phyloP scores from a whole-genome alignment of 768 basidiomycete species.

The Fistulinella prunicolor region DNA sequence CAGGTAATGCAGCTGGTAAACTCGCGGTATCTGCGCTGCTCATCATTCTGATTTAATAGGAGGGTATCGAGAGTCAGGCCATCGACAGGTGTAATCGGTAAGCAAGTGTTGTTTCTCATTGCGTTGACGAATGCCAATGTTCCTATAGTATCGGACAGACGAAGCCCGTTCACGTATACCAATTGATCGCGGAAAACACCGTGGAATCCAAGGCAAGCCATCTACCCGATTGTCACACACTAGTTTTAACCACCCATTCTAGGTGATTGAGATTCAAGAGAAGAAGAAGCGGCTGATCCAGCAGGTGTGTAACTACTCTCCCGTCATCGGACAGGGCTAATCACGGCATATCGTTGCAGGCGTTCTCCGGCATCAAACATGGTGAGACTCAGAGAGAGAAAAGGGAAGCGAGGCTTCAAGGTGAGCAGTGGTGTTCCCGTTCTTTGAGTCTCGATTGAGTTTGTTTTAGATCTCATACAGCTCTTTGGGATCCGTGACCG shows the following conservation, averaged over 20 bases:
- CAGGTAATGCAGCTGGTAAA: conserved; percentile 40
- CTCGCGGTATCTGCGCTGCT: conserved; percentile 7
- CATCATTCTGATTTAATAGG: conserved; percentile 34
- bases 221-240: not conserved
- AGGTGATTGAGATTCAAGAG: conserved; percentile 84
- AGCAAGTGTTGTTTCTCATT: conserved; percentile 5
- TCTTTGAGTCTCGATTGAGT: not conserved
- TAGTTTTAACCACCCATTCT: not conserved
- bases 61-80: conserved; percentile 83
- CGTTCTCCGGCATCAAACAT: conserved; percentile 79
- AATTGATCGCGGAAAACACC: conserved; percentile 86
- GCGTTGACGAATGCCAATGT: conserved; percentile 3
- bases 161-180: conserved; percentile 82
- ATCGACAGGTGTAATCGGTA: conserved; percentile 77
- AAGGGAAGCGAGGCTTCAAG: conserved; percentile 80
- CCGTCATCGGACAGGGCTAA: not conserved
- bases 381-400: conserved; percentile 74
- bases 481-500: conserved; percentile 46
- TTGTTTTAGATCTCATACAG: conserved; percentile 53
- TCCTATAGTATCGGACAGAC: conserved; percentile 67
- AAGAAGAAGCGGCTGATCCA: conserved; percentile 77
- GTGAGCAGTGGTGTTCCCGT: conserved; percentile 34
- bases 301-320: conserved; percentile 49
- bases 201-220: conserved; percentile 74
- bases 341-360: conserved; percentile 44